phyloP scores from a whole-genome alignment of 1,284 basidiomycete species.

The Tetrapyrgos nigripes region DNA sequence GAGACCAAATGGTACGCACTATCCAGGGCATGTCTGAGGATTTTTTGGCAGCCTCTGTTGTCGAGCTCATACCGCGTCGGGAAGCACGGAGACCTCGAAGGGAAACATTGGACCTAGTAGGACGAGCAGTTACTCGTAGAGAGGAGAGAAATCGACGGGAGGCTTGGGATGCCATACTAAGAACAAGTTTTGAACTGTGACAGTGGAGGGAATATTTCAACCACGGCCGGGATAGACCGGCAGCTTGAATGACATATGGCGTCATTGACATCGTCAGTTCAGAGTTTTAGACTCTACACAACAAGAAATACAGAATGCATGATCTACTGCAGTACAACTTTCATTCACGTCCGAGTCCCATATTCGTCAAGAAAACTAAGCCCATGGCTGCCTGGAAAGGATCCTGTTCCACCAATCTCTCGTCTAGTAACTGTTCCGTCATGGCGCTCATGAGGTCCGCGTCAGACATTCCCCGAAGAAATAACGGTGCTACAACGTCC shows the following conservation, averaged over 20 bases:
- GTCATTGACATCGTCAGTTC: background rate
- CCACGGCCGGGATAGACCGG: background rate
- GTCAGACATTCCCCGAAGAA: background rate
- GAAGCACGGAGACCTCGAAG: conserved; percentile 1
- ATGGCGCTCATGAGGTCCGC: conserved; percentile 36
- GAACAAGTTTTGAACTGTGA: background rate
- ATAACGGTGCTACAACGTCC: conserved; percentile 1
- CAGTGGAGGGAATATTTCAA: background rate
- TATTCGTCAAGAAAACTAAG: conserved; percentile 42
- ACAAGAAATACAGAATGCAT: no score
- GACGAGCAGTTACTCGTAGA: conserved; percentile 20
- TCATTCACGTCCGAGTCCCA: background rate
- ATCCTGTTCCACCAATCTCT: conserved; percentile 36
- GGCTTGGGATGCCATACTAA: conserved; percentile 25
- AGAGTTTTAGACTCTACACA: background rate
- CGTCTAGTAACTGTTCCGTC: conserved; percentile 35
- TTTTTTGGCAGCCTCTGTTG: conserved; percentile 12
- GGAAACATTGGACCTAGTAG: conserved; percentile 2
- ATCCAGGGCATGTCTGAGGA: conserved; percentile 26
- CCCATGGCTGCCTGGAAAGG: conserved; percentile 54
- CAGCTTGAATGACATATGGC: no score
- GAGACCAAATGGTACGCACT: conserved; percentile 13
- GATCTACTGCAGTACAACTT: no score
- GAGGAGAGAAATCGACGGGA: conserved; percentile 21
- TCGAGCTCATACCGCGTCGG: conserved; percentile 16